Base-by-base conservation (phyloP, 768 basidiomycete species). In the Serendipita sp. region DNA sequence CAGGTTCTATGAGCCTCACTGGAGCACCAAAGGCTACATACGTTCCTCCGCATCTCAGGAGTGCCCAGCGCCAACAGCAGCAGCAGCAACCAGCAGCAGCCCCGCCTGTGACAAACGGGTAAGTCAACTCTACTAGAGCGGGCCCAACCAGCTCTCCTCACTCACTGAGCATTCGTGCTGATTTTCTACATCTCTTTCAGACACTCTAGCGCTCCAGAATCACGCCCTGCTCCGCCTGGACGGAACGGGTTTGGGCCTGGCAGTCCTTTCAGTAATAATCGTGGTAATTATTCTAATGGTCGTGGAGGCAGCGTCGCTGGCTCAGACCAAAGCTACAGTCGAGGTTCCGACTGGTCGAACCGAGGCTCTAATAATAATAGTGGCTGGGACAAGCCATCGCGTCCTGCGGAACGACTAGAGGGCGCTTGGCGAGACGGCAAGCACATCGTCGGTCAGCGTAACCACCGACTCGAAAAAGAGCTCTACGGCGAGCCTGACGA, bases 381-480 rank as follows among this genome's bases (percentile, higher is more conserved):
- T 55, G 64, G 55, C 10, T 52, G 55, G 55, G 55, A 60, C 4
- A 23, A 52, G 37, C 64, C 69, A 33, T 65, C 63, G 36, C 63
- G 66, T 33, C 64, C 63, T 43, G 58, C 52, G 11, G 69, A 53
- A 16, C 66, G 68, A 62, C 76, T 76, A 63, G 73, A 68, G 66
- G 95, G 96, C 52, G 74, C 74, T 40, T 99, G 96, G 96, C 87
- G 81, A 72, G 91, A 96, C 67, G 93, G 88, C 69, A 80, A 82
- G 69, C 96, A 99, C 72, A 74, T 90, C 65, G 76, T 85, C n/a
- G 96, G 92, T 50, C 76, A 78, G 18, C 84, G 87, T 70, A 96
- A 94, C 78, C 76, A 77, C 72, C 86, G 93, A 69, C 80, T 94
- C 69, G 96, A 99, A 78, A 93, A 91, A 76, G 94, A 97, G 72